Percentiles rank a stretch among this genome's conserved stretches.
These are phyloP conservation scores for Termitomyces sp. DNA, from an alignment of 768 basidiomycete species.

Conservation along the genomic window DNA sequence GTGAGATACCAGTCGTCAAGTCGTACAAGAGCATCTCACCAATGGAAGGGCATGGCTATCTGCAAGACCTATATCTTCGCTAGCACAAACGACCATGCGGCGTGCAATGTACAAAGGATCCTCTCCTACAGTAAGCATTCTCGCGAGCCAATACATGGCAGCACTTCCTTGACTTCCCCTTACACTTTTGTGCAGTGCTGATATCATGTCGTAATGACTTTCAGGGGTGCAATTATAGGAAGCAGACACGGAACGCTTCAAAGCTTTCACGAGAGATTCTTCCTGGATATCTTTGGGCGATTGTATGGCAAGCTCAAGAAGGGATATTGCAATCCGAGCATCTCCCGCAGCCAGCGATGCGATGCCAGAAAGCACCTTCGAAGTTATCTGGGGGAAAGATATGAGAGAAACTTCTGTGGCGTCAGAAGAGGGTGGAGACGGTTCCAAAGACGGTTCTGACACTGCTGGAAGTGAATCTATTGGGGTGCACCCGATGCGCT, in stretches of 20 bases:
- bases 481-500: constrained; percentile 18
- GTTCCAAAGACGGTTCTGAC: constrained; percentile 6
- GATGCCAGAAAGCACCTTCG: constrained; percentile 42
- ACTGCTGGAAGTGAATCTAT: not conserved
- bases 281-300: constrained; percentile 36
- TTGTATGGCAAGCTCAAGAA: constrained; percentile 64
- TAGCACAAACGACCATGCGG: constrained; percentile 73
- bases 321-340: constrained; percentile 71
- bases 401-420: constrained; percentile 8
- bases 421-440: constrained; percentile 14
- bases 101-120: constrained; percentile 76
- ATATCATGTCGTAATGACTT: constrained; percentile 75
- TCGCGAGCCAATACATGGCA: constrained; percentile 84
- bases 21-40: constrained; percentile 30
- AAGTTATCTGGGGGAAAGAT: constrained; percentile 35
- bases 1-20: not conserved
- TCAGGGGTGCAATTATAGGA: constrained; percentile 78
- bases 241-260: constrained; percentile 59
- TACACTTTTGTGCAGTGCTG: constrained; percentile 79
- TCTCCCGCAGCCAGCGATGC: constrained; percentile 59
- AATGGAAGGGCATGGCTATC: constrained; percentile 73
- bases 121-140: constrained; percentile 77
- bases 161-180: constrained; percentile 73
- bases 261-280: constrained; percentile 42
- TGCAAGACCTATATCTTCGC: constrained; percentile 82